Conservation (phyloP, 768 basidiomycete genomes). For the Russula compacta region DNA sequence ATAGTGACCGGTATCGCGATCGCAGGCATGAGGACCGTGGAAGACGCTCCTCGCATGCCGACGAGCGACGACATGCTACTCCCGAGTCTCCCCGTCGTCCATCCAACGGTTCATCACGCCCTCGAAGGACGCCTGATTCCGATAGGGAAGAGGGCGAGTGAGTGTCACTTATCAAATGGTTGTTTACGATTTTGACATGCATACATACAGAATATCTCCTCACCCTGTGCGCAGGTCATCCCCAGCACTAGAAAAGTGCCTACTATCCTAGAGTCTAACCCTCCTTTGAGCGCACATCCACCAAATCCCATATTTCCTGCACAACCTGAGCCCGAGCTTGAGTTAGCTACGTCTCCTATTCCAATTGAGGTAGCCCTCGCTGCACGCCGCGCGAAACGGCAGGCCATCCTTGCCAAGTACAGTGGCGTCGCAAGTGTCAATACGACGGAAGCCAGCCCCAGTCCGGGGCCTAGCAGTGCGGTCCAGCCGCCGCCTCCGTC, state of each 20-base stretch:
- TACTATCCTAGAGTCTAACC: constrained; percentile 1
- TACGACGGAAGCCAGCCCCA: constrained; percentile 35
- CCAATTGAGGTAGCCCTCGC: constrained; percentile 55
- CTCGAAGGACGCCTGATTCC: constrained; percentile 29
- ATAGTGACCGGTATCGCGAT: constrained; percentile 26
- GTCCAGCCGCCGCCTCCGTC: constrained; percentile 57
- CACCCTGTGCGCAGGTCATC: constrained; percentile 22
- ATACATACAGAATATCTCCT: constrained; percentile 55
- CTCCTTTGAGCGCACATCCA: constrained; percentile 13
- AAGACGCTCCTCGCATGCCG: constrained; percentile 5
- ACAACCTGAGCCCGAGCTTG: constrained; percentile 43
- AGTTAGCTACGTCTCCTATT: constrained; percentile 35
- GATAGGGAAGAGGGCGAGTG: constrained; percentile 92
- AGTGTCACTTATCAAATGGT: constrained; percentile 37
- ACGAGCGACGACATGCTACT: constrained; percentile 15
- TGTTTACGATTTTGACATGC: constrained; percentile 13
- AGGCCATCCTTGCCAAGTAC: constrained; percentile 77
- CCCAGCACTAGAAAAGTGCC: constrained; percentile 11
- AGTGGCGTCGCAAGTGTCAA: constrained; percentile 35
- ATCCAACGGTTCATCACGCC: constrained; percentile 18
- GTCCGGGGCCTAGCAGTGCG: constrained; percentile 64
- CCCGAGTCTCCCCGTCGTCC: constrained; percentile 12
- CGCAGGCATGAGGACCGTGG: constrained; percentile 13
- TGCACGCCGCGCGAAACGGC: constrained; percentile 59
- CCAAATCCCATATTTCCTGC: constrained; percentile 22